A percentile compares a stretch with the other conserved stretches of the same genome.
phyloP scores from a whole-genome alignment of 768 basidiomycete genomes.

The Fomitopsis pulvina region DNA sequence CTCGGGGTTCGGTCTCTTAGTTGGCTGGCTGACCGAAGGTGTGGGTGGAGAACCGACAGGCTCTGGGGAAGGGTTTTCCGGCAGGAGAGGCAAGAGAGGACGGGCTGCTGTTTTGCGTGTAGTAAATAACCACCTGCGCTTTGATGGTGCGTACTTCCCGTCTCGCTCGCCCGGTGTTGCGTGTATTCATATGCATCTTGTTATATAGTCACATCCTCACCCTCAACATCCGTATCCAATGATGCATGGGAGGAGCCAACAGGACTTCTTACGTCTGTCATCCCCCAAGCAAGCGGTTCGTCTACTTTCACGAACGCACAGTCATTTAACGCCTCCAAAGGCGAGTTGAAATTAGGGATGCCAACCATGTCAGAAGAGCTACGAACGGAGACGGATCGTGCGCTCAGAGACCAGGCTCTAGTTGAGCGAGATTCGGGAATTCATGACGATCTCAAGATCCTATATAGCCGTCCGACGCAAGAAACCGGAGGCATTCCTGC shows the following conservation, averaged over 20 bases:
- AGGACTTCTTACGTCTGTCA: conserved; percentile 73
- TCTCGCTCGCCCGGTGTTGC: not conserved
- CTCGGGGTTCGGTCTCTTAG: conserved; percentile 84
- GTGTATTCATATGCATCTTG: conserved; percentile 16
- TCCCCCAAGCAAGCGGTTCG: conserved; percentile 53
- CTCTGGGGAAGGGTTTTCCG: conserved; percentile 69
- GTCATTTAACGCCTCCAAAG: conserved; percentile 70
- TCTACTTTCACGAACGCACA: conserved; percentile 51
- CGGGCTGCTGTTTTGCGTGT: conserved; percentile 89
- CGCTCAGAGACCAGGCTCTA: conserved; percentile 76
- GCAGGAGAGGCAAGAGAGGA: conserved; percentile 77
- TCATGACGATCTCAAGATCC: conserved; percentile 55
- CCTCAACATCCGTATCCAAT: conserved; percentile 53
- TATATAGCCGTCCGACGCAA: conserved; percentile 35
- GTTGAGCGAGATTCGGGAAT: conserved; percentile 61
- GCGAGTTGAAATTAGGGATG: conserved; percentile 81
- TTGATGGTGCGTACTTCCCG: conserved; percentile 62
- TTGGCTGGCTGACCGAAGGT: conserved; percentile 96
- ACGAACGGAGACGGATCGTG: conserved; percentile 71
- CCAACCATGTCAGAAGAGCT: conserved; percentile 76
- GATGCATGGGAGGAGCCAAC: conserved; percentile 83
- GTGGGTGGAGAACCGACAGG: conserved; percentile 82
- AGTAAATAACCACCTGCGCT: conserved; percentile 87
- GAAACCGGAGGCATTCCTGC: conserved; percentile 57
- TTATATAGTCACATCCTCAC: conserved; percentile 61